phyloP scores from a whole-genome alignment of 169 alveolate species.

The Plasmodium blacklocki region DNA sequence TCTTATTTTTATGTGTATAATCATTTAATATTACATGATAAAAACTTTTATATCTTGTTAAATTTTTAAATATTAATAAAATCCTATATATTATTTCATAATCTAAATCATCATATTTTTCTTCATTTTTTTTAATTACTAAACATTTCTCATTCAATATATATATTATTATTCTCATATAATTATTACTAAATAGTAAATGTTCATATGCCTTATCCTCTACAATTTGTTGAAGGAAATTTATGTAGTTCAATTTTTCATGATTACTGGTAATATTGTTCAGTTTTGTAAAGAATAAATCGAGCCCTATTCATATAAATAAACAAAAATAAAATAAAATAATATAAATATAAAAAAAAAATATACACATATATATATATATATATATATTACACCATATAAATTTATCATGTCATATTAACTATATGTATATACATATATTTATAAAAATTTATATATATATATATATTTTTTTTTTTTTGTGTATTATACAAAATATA shows the following conservation, averaged over 20 bases:
- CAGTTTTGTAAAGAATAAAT: conserved; percentile 52
- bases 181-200: conserved; percentile 51
- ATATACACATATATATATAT: neutral
- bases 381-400: neutral
- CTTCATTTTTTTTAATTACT: conserved; percentile 45
- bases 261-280: conserved; percentile 43
- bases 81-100: conserved; percentile 70
- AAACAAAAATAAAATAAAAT: neutral
- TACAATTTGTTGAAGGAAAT: conserved; percentile 38
- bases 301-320: conserved; percentile 31
- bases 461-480: no score
- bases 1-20: conserved; percentile 73
- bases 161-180: conserved; percentile 72
- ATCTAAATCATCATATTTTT: conserved; percentile 41
- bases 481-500: no score
- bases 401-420: no score
- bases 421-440: no score
- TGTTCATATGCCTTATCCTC: conserved; percentile 61
- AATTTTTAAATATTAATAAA: conserved; percentile 60
- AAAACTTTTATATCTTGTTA: conserved; percentile 51
- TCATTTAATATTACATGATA: conserved; percentile 45
- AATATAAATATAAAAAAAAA: neutral
- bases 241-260: conserved; percentile 63
- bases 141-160: conserved; percentile 57
- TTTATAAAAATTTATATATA: no score